These are phyloP conservation scores for Elongisporangium anandrum DNA, from an alignment of 352 stramenopile genomes.

Conservation along the genomic window DNA sequence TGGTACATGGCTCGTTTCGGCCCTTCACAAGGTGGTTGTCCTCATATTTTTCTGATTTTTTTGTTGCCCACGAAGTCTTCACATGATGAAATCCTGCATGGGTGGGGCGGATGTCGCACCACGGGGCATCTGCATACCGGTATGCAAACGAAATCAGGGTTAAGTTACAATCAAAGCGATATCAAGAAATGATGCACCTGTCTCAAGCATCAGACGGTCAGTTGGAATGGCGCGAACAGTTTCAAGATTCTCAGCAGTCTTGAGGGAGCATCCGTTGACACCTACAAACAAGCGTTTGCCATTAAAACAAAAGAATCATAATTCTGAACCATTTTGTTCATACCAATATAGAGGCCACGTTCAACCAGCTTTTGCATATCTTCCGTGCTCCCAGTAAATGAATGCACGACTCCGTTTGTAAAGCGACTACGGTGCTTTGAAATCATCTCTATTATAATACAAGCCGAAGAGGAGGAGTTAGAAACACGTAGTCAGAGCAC, in stretches of 20 bases:
- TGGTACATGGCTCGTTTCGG: slow-evolving; percentile 93
- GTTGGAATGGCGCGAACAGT: slow-evolving; percentile 90
- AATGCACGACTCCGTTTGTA: slow-evolving; percentile 93
- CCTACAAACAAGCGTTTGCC: slow-evolving; percentile 13
- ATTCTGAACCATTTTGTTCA: neutral
- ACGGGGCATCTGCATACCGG: slow-evolving; percentile 85
- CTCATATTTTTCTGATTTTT: slow-evolving; percentile 94
- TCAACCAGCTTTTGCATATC: slow-evolving; percentile 90
- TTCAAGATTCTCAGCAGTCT: slow-evolving; percentile 92
- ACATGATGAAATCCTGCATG: slow-evolving; percentile 90
- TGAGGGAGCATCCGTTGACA: slow-evolving; percentile 96
- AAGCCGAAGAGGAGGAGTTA: neutral
- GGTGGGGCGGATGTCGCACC: slow-evolving; percentile 94
- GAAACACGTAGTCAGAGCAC: neutral
- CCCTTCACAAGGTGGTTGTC: slow-evolving; percentile 89
- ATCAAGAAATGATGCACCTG: slow-evolving; percentile 49
- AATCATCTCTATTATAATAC: slow-evolving; percentile 50
- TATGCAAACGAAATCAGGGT: neutral
- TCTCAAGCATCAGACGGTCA: slow-evolving; percentile 93
- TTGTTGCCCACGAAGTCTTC: slow-evolving; percentile 83
- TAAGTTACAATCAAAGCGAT: too few species aligned
- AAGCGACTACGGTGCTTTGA: slow-evolving; percentile 61
- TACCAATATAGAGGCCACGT: slow-evolving; percentile 94
- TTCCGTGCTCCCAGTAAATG: slow-evolving; percentile 92
- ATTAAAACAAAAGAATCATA: neutral